Evolutionary conservation across 1,284 basidiomycete genomes (phyloP).

Genomic region (Thecaphora thlaspeos): DNA sequence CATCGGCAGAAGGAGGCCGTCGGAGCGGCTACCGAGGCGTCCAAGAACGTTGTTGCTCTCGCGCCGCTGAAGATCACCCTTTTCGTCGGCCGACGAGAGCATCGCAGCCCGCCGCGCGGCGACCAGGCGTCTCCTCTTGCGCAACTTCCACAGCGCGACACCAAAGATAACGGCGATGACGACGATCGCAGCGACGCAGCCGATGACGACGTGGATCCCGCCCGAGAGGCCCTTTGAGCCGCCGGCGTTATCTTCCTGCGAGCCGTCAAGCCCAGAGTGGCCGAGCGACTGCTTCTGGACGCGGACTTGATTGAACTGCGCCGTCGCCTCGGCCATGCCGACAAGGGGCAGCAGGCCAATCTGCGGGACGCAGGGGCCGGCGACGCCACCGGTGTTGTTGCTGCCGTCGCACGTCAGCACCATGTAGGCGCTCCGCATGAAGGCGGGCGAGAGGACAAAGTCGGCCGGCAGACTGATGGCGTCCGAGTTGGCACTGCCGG

Average conservation of each 20-base stretch:
- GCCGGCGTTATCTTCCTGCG: constrained; percentile 13
- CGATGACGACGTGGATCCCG: constrained; percentile 46
- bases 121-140: constrained; percentile 20
- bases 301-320: constrained; percentile 45
- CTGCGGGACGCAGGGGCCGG: constrained; percentile 30
- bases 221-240: constrained; percentile 36
- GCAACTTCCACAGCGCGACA: constrained; percentile 36
- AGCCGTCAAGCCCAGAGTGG: constrained; percentile 15
- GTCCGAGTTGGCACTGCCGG: constrained; percentile 19
- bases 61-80: constrained; percentile 1
- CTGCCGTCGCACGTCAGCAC: constrained; percentile 40
- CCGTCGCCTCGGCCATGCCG: constrained; percentile 32
- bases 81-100: constrained; percentile 15
- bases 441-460: constrained; percentile 44
- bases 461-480: constrained; percentile 37
- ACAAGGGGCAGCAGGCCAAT: constrained; percentile 41
- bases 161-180: constrained; percentile 38
- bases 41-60: not conserved
- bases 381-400: constrained; percentile 12
- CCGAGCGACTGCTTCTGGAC: constrained; percentile 44
- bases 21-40: not conserved
- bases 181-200: constrained; percentile 34
- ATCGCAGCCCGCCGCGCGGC: constrained; percentile 27
- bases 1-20: constrained; percentile 13
- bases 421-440: constrained; percentile 48